Base-by-base conservation (phyloP, 208 protist species). In the Leishmania amazonensis region DNA sequence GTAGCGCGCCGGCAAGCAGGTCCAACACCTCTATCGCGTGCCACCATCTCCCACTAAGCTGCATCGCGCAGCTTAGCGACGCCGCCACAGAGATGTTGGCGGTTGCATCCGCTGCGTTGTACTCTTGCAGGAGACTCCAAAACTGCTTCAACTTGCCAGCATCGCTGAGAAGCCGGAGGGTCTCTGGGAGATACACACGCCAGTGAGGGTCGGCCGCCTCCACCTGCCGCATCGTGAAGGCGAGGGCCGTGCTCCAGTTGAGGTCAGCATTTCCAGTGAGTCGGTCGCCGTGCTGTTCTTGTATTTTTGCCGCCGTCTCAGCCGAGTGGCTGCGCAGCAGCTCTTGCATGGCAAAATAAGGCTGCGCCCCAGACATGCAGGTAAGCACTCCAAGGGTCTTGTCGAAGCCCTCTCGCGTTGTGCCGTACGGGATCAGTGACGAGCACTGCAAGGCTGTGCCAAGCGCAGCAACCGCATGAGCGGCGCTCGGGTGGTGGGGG, bases 121-220 rank as follows among this genome's bases (percentile, higher is more conserved):
- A 91, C 75, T 97, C 90, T 31, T 58, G 47, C 42, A 96, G 75
- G 5, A 95, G 81, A 9, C 73, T 35, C 73, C 93, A 93, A 77
- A 95, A 93, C 38, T 71, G 71, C 6, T 79, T 64, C n/a, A 47
- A 60, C 49, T 88, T 83, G 51, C 91, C 91, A 15, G 92, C 94
- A 87, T 97, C 94, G 81, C 92, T 95, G 38, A 97, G 88, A n/a
- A 97, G 87, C 28, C 94, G 89, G 73, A 97, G 79, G 28, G 91
- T 93, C 17, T 76, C 75, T 3, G 90, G 87, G 9, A 95, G 77
- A 47, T 77, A 70, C 24, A 82, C 60, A 47, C 87, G 92, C 92
- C 92, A 95, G n/a, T 81, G 76, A 40, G 80, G 80, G n/a, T 83
- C 67, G n/a, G 75, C 71, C 64, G 42, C 31, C 31, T 79, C 76